Evolutionary conservation across 495 filamentous ascomycete species (phyloP).

Genomic region (Zalerion maritima): DNA sequence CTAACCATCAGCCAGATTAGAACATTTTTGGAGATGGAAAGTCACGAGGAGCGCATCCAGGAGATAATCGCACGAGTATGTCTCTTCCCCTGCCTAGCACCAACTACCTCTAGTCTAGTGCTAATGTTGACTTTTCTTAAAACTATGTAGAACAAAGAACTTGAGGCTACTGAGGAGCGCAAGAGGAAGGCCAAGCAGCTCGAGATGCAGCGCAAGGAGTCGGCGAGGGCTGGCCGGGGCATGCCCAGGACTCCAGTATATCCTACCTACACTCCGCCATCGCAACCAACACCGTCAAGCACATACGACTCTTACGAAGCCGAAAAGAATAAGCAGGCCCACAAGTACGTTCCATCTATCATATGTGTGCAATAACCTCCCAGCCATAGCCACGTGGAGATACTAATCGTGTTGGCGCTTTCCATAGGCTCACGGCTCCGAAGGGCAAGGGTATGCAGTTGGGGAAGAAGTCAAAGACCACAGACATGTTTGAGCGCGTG

Average conservation of each 20-base stretch:
- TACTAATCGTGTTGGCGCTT: constrained; percentile 8
- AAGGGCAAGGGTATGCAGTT: constrained; percentile 97
- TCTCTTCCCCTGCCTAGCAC: constrained; percentile 2
- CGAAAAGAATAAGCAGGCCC: constrained; percentile 82
- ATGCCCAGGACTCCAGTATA: constrained; percentile 62
- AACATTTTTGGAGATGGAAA: constrained; percentile 98
- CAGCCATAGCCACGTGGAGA: constrained; percentile 4
- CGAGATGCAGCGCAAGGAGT: constrained; percentile 94
- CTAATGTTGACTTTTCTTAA: constrained; percentile 14
- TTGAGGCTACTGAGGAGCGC: constrained; percentile 93
- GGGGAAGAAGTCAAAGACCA: constrained; percentile 93
- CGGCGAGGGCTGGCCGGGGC: constrained; percentile 40
- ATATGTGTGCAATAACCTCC: not conserved
- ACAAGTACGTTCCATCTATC: constrained; percentile 38
- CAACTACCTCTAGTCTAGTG: constrained; percentile 1
- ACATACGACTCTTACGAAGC: constrained; percentile 89
- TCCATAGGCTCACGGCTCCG: constrained; percentile 37
- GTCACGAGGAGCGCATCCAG: constrained; percentile 94
- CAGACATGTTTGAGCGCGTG: constrained; percentile 93
- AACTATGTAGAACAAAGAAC: constrained; percentile 72
- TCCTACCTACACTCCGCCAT: constrained; percentile 76
- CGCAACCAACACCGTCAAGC: constrained; percentile 55
- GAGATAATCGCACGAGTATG: constrained; percentile 86
- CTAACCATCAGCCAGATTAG: constrained; percentile 89
- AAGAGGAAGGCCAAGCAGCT: constrained; percentile 96